Percentiles rank a stretch among this genome's conserved stretches.
Evolutionary conservation across 352 stramenopile genomes (phyloP).

Genomic region (Phytopythium delawarense): DNA sequence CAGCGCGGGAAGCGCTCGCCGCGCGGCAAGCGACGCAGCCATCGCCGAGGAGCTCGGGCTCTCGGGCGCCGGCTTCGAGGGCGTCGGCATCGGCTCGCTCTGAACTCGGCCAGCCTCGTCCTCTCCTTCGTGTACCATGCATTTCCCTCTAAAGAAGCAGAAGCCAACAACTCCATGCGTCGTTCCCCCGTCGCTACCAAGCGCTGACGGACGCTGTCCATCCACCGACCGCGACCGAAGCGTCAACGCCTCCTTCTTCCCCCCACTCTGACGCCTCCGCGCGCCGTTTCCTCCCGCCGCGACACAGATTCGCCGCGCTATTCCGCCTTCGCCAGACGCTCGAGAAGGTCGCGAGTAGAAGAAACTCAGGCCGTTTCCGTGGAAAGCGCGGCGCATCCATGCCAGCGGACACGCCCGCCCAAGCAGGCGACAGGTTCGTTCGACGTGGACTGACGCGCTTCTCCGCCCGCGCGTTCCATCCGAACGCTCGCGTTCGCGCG

Average conservation of each 20-base stretch:
- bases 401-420: too few species aligned
- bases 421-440: not conserved
- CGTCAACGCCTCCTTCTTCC: too few species aligned
- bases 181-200: too few species aligned
- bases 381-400: too few species aligned
- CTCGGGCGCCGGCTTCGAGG: conserved; percentile 43
- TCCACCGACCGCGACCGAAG: too few species aligned
- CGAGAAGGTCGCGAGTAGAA: too few species aligned
- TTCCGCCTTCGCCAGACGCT: too few species aligned
- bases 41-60: conserved; percentile 59
- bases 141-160: not conserved
- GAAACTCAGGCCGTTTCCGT: too few species aligned
- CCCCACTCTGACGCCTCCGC: too few species aligned
- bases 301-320: too few species aligned
- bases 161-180: not conserved
- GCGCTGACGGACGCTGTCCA: too few species aligned
- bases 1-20: conserved; percentile 5
- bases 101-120: conserved; percentile 16
- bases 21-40: conserved; percentile 33
- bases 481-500: not conserved
- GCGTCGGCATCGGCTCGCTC: conserved; percentile 56
- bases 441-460: not conserved
- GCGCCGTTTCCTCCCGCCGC: too few species aligned
- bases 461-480: not conserved
- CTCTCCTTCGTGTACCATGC: not conserved